Conservation (phyloP, 176 grass and related monocot genomes). For the Juncus effusus region DNA sequence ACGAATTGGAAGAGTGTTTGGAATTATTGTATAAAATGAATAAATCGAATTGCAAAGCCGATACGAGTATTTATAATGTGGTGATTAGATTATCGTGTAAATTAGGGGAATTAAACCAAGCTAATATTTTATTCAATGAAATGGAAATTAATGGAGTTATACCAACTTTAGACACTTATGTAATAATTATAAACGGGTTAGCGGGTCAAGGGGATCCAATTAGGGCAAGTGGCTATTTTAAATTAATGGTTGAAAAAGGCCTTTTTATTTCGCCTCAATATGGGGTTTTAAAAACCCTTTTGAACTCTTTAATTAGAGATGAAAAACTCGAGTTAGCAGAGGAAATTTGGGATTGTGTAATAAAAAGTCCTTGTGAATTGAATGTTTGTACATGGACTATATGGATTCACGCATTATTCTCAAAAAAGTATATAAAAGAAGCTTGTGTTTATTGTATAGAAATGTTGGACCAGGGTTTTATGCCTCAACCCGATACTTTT, state of each 20-base stretch:
- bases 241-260: constrained; percentile 73
- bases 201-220: constrained; percentile 50
- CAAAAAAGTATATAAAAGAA: constrained; percentile 76
- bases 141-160: constrained; percentile 66
- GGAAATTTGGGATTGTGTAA: constrained; percentile 77
- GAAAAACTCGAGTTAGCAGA: constrained; percentile 81
- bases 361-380: constrained; percentile 69
- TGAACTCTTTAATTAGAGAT: constrained; percentile 68
- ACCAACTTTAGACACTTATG: constrained; percentile 64
- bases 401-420: constrained; percentile 79
- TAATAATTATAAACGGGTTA: constrained; percentile 82
- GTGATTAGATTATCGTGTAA: constrained; percentile 77
- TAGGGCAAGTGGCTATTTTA: constrained; percentile 71
- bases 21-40: constrained; percentile 77
- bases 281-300: constrained; percentile 75
- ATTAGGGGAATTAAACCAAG: constrained; percentile 69
- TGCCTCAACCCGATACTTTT: constrained; percentile 88
- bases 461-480: constrained; percentile 82
- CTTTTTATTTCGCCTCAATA: constrained; percentile 78
- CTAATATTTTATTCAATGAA: constrained; percentile 58
- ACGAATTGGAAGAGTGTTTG: constrained; percentile 82
- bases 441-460: constrained; percentile 81
- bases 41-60: constrained; percentile 46
- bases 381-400: constrained; percentile 90
- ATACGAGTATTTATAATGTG: constrained; percentile 63